A percentile compares a stretch with the other conserved stretches of the same genome.
These are phyloP conservation scores for Ogataea polymorpha DNA, from an alignment of 805 yeast genomes.

Conservation along the genomic window DNA sequence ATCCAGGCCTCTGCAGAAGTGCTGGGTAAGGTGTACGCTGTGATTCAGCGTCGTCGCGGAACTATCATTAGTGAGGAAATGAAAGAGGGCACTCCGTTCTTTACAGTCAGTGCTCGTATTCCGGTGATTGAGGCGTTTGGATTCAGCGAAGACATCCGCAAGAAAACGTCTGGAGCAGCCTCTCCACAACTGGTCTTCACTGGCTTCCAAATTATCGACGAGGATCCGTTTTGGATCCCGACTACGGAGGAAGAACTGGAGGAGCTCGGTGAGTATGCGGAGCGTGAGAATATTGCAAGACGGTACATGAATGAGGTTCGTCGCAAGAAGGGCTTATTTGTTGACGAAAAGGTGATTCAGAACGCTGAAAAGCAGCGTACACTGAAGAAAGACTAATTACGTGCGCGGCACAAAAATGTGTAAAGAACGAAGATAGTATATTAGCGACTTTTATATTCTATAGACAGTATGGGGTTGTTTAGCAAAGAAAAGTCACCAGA, in stretches of 20 bases:
- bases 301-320: slow-evolving; percentile 80
- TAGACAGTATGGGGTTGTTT: slow-evolving; percentile 50
- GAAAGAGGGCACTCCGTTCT: slow-evolving; percentile 98
- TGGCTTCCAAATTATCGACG: slow-evolving; percentile 81
- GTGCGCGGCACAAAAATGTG: slow-evolving; percentile 6
- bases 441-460: neutral
- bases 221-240: slow-evolving; percentile 99
- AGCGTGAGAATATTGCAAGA: slow-evolving; percentile 86
- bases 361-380: slow-evolving; percentile 95
- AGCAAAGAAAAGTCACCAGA: slow-evolving; percentile 31
- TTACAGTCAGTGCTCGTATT: slow-evolving; percentile 75
- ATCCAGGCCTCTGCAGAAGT: slow-evolving; percentile 95
- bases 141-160: slow-evolving; percentile 90
- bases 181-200: slow-evolving; percentile 90
- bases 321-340: slow-evolving; percentile 81
- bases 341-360: slow-evolving; percentile 85
- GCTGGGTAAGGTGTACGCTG: slow-evolving; percentile 91
- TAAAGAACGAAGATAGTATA: neutral
- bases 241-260: slow-evolving; percentile 95
- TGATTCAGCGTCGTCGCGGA: slow-evolving; percentile 86
- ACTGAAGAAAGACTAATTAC: slow-evolving; percentile 54
- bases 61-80: slow-evolving; percentile 84
- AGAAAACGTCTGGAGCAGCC: slow-evolving; percentile 94
- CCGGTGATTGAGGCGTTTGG: slow-evolving; percentile 98
- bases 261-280: slow-evolving; percentile 89